Conservation (phyloP, 192 early-diverging fungal species). For the Coemansia guatemalensis region DNA sequence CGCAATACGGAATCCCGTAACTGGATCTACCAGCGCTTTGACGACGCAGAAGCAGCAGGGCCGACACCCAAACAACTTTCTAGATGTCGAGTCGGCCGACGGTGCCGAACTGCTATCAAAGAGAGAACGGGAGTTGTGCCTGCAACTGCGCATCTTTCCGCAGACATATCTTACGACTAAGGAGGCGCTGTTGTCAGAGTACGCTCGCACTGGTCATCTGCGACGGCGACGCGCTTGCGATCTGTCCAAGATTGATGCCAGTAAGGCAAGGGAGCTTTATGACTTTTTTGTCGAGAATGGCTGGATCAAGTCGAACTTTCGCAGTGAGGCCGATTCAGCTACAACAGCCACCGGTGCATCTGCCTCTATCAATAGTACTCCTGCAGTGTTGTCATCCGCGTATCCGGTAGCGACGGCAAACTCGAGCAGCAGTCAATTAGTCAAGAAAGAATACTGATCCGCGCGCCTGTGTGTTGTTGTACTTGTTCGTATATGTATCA, state of each 20-base stretch:
- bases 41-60: conserved; percentile 5
- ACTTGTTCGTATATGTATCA: conserved; percentile 2
- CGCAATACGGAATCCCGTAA: conserved; percentile 7
- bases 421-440: conserved; percentile 8
- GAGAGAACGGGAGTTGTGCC: conserved; percentile 81
- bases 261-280: conserved; percentile 83
- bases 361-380: conserved; percentile 3
- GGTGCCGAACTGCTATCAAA: conserved; percentile 82
- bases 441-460: conserved; percentile 11
- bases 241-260: conserved; percentile 90
- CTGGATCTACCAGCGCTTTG: not conserved
- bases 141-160: conserved; percentile 80
- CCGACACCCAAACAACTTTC: conserved; percentile 45
- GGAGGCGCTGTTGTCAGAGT: conserved; percentile 84
- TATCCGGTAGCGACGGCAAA: conserved; percentile 6
- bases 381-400: not conserved
- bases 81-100: conserved; percentile 81
- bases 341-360: not conserved
- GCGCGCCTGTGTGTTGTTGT: conserved; percentile 1
- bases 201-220: conserved; percentile 70
- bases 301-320: conserved; percentile 71
- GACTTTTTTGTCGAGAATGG: conserved; percentile 93
- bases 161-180: conserved; percentile 91
- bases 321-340: not conserved
- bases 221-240: conserved; percentile 75